Evolutionary conservation across 495 filamentous ascomycete species (phyloP).

Genomic region (Hyaloscypha finlandica): DNA sequence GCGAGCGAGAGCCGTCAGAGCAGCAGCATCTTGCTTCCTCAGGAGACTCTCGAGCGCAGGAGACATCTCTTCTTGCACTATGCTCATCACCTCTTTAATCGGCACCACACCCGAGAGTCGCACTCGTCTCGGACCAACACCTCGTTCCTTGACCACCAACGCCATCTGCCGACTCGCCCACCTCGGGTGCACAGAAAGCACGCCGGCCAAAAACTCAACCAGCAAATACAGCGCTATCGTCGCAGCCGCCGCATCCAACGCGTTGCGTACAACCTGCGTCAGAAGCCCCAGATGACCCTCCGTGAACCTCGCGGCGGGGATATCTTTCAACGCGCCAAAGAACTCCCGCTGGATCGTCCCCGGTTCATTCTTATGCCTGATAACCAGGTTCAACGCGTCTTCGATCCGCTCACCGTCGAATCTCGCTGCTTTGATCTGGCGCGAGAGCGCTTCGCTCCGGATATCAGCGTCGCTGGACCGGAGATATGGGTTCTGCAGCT

Average conservation of each 20-base stretch:
- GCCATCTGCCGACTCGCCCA: conserved; percentile 7
- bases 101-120: conserved; percentile 4
- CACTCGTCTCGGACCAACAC: background rate
- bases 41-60: background rate
- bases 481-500: conserved; percentile 7
- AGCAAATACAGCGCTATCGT: background rate
- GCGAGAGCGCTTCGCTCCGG: background rate
- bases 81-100: conserved; percentile 9
- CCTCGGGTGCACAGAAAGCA: background rate
- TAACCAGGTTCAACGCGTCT: conserved; percentile 7
- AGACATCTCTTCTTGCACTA: background rate
- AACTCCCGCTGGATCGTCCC: conserved; percentile 7
- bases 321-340: background rate
- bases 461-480: conserved; percentile 7
- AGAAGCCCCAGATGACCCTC: conserved; percentile 8
- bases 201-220: background rate
- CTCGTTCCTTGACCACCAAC: background rate
- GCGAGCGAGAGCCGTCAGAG: background rate
- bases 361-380: conserved; percentile 15
- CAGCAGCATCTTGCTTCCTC: conserved; percentile 3
- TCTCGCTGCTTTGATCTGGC: conserved; percentile 5
- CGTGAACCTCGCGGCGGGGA: background rate
- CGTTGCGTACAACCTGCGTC: conserved; percentile 13
- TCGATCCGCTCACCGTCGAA: background rate
- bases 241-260: background rate